These are phyloP conservation scores for Calonectria hawksworthii DNA, from an alignment of 2,329 filamentous ascomycete species.

Conservation along the genomic window DNA sequence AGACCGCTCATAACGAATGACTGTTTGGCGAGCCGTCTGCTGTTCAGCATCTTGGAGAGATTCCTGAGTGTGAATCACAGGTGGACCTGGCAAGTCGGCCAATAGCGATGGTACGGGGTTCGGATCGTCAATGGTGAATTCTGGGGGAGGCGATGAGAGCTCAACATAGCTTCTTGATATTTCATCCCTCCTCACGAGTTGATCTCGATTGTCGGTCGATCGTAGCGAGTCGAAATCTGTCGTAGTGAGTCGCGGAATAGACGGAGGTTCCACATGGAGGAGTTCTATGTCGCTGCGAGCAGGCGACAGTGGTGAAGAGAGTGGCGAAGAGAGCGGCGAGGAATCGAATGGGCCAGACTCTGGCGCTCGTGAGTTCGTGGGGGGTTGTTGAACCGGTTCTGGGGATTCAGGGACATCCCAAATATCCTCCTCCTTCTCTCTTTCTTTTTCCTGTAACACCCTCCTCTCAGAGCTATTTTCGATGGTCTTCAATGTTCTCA, in stretches of 20 bases:
- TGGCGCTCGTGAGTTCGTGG: slow-evolving; percentile 17
- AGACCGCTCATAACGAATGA: slow-evolving; percentile 60
- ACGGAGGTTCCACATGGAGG: slow-evolving; percentile 36
- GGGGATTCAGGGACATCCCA: slow-evolving; percentile 56
- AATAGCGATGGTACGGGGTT: not conserved
- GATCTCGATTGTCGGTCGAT: slow-evolving; percentile 18
- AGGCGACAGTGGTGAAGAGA: slow-evolving; percentile 46
- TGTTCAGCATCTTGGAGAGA: slow-evolving; percentile 34
- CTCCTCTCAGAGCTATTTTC: not conserved
- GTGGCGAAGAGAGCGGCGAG: slow-evolving; percentile 49
- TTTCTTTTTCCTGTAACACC: slow-evolving; percentile 3
- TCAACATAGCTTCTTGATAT: slow-evolving; percentile 56
- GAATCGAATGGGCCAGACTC: slow-evolving; percentile 14
- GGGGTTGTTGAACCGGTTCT: slow-evolving; percentile 23
- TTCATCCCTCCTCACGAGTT: slow-evolving; percentile 46
- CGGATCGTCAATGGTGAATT: slow-evolving; percentile 29
- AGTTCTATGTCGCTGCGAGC: slow-evolving; percentile 47
- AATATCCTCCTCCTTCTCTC: slow-evolving; percentile 42
- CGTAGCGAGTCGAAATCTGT: slow-evolving; percentile 1
- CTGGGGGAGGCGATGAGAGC: slow-evolving; percentile 49
- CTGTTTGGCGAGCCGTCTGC: slow-evolving; percentile 42
- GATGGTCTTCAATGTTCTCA: slow-evolving; percentile 11
- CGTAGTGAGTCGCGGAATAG: slow-evolving; percentile 12
- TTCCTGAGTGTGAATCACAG: slow-evolving; percentile 34
- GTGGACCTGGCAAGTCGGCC: not conserved